These are phyloP conservation scores for Fomitiporia mediterranea DNA, from an alignment of 1,284 basidiomycete species.

Conservation along the genomic window DNA sequence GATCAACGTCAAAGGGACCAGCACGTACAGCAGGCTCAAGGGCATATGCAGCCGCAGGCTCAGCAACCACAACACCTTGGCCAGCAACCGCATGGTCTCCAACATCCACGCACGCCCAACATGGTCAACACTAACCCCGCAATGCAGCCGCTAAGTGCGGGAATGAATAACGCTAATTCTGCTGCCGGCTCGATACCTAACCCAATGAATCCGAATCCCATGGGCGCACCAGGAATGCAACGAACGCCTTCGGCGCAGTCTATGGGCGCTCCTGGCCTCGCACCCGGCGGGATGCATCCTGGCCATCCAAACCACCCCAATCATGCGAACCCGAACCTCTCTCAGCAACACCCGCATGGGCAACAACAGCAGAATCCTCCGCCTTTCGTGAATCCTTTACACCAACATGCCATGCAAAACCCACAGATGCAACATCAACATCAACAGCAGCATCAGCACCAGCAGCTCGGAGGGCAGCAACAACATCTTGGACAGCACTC, in stretches of 20 bases:
- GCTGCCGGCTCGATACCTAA: neutral
- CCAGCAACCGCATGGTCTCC: neutral
- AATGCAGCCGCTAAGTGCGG: neutral
- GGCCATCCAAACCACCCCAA: neutral
- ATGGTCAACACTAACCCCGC: constrained; percentile 11
- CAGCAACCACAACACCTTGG: constrained; percentile 7
- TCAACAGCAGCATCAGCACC: constrained; percentile 2
- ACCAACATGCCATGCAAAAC: constrained; percentile 2
- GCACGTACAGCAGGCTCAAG: neutral
- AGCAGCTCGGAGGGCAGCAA: constrained; percentile 7
- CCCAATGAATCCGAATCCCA: constrained; percentile 3
- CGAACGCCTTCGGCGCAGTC: constrained; percentile 12
- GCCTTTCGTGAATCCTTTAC: constrained; percentile 8
- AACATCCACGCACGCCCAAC: constrained; percentile 5
- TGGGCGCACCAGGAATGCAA: constrained; percentile 6
- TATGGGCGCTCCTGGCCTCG: constrained; percentile 1
- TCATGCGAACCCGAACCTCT: constrained; percentile 12
- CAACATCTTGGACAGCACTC: constrained; percentile 7
- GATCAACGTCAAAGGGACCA: constrained; percentile 3
- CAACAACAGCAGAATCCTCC: neutral
- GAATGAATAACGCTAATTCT: neutral
- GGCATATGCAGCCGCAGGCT: constrained; percentile 6
- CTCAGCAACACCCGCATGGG: neutral
- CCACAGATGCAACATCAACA: constrained; percentile 15
- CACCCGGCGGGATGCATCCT: constrained; percentile 2